Conservation (phyloP, 306 rosid genomes). For the Begonia loranthoides region DNA sequence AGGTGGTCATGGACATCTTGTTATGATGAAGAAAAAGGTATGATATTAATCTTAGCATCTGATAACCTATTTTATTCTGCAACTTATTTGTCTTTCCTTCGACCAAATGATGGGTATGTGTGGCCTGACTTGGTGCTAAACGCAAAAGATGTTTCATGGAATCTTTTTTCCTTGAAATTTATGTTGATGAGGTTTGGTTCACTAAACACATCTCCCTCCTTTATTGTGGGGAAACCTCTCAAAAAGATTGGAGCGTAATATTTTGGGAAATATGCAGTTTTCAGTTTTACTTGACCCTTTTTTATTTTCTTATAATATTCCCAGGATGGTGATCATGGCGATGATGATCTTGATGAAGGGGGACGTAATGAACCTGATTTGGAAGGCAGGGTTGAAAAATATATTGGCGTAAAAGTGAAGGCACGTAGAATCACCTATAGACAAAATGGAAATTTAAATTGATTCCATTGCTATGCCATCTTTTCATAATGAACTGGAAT, state of each 20-base stretch:
- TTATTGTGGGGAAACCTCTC: too few relatives aligned
- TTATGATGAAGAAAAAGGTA: slow-evolving; percentile 97
- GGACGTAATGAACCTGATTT: slow-evolving; percentile 68
- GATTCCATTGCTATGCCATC: background rate
- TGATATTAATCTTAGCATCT: slow-evolving; percentile 5
- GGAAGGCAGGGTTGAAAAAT: slow-evolving; percentile 92
- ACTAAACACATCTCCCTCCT: too few relatives aligned
- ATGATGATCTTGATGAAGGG: slow-evolving; percentile 76
- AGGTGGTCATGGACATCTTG: slow-evolving; percentile 83
- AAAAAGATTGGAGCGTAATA: too few relatives aligned
- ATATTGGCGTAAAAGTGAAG: slow-evolving; percentile 98
- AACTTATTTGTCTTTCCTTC: slow-evolving; percentile 12
- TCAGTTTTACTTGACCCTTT: background rate
- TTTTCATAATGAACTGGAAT: slow-evolving; percentile 2
- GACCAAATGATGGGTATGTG: background rate
- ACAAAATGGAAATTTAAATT: background rate
- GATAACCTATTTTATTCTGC: slow-evolving; percentile 3
- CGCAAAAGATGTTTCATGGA: too few relatives aligned
- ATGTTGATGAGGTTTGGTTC: too few relatives aligned
- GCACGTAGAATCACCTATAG: slow-evolving; percentile 22
- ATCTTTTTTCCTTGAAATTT: too few relatives aligned
- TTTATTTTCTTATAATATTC: slow-evolving; percentile 1
- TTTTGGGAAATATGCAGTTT: too few relatives aligned
- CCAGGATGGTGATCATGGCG: slow-evolving; percentile 81
- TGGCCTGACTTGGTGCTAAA: background rate